Evolutionary conservation across 495 filamentous ascomycete genomes (phyloP).

Genomic region (Penicillium desertorum): DNA sequence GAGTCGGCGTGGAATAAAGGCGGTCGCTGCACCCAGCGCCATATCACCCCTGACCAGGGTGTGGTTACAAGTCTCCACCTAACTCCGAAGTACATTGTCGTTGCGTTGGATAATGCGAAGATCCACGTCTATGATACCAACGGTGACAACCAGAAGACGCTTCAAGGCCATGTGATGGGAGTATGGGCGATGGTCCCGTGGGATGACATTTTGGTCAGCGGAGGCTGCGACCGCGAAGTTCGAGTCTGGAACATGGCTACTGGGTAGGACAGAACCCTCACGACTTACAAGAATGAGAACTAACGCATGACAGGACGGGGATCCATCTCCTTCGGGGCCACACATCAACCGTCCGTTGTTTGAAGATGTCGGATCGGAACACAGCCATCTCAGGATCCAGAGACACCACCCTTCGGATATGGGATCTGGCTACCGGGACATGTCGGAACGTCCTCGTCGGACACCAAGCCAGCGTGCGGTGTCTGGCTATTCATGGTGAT

Average conservation of each 20-base stretch:
- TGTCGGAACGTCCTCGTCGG: constrained; percentile 92
- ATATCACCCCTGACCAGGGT: constrained; percentile 92
- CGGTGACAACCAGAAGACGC: constrained; percentile 80
- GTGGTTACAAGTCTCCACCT: constrained; percentile 95
- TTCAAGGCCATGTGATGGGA: constrained; percentile 96
- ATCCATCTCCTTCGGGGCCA: constrained; percentile 88
- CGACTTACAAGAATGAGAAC: background rate
- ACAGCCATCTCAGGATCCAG: constrained; percentile 95
- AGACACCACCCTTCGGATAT: constrained; percentile 91
- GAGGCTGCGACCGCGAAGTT: constrained; percentile 95
- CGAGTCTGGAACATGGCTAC: constrained; percentile 96
- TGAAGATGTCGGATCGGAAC: constrained; percentile 93
- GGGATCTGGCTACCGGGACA: constrained; percentile 84
- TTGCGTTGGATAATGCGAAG: constrained; percentile 95
- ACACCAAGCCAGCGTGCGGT: constrained; percentile 94
- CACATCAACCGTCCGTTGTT: constrained; percentile 92
- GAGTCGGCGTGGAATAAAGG: constrained; percentile 96
- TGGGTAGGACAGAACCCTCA: constrained; percentile 61
- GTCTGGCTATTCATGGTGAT: constrained; percentile 93
- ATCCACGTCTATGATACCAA: constrained; percentile 97
- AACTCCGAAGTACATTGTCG: constrained; percentile 93
- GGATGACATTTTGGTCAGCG: constrained; percentile 93
- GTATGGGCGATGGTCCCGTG: constrained; percentile 99
- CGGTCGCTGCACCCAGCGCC: constrained; percentile 70
- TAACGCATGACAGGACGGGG: constrained; percentile 50